phyloP scores from a whole-genome alignment of 805 yeast genomes.

The Teunomyces barrocoloradensis region DNA sequence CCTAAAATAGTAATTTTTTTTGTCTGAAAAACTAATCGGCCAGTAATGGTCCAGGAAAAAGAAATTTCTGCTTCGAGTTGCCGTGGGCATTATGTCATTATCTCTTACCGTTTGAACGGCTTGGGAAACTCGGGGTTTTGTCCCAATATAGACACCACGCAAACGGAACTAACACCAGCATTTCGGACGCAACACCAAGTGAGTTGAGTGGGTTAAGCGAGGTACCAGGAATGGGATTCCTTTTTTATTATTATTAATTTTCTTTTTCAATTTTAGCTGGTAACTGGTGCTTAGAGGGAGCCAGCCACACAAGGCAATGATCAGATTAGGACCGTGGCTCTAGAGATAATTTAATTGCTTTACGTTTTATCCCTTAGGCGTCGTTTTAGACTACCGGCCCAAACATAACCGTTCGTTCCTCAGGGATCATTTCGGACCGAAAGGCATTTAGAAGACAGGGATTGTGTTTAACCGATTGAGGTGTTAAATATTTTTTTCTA shows the following conservation, averaged over 20 bases:
- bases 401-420: neutral
- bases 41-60: slow-evolving; percentile 3
- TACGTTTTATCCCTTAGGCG: neutral
- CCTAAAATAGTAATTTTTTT: neutral
- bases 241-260: too few relatives aligned
- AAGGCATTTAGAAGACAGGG: neutral
- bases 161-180: neutral
- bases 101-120: slow-evolving; percentile 1
- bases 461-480: neutral
- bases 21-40: neutral
- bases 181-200: neutral
- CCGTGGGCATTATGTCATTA: neutral
- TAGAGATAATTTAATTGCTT: neutral
- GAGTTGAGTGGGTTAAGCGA: neutral
- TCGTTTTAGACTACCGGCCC: neutral
- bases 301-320: neutral
- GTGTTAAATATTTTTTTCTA: neutral
- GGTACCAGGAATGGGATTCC: neutral
- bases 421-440: neutral
- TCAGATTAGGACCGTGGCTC: neutral
- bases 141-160: neutral
- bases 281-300: neutral
- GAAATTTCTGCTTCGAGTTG: neutral
- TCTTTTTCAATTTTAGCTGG: too few relatives aligned
- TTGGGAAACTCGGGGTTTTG: neutral